A percentile compares a stretch with the other conserved stretches of the same genome.
Conservation (phyloP, 768 basidiomycete species). For the Trichaptum fuscoviolaceum region DNA sequence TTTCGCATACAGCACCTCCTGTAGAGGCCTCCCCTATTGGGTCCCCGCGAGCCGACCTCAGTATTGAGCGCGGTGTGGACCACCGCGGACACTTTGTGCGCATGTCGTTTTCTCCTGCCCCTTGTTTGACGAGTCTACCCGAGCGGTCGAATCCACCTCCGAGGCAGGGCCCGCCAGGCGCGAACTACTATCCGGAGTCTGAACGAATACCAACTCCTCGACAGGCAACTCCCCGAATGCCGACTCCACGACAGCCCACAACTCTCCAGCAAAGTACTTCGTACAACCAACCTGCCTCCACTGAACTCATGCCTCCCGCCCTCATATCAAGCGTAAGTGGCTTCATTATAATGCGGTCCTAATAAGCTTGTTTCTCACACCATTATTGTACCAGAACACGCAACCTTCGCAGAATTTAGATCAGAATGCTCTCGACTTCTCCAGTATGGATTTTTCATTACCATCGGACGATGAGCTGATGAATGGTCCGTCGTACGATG, state of each 20-base stretch:
- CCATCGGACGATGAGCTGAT: background rate
- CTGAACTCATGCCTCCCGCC: background rate
- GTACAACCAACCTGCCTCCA: background rate
- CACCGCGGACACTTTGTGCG: background rate
- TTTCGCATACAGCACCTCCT: background rate
- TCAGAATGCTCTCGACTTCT: background rate
- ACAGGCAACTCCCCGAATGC: background rate
- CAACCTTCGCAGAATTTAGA: background rate
- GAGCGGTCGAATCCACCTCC: background rate
- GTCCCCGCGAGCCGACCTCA: background rate
- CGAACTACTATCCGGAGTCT: background rate
- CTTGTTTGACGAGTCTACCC: background rate
- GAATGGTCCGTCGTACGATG: background rate
- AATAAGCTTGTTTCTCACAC: background rate
- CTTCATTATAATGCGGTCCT: background rate
- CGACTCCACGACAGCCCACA: background rate
- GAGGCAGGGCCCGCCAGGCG: background rate
- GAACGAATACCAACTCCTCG: background rate
- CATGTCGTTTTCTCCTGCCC: background rate
- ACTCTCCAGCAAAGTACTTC: background rate
- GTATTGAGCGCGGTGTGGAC: background rate
- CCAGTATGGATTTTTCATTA: background rate
- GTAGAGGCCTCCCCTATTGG: background rate
- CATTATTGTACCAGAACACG: background rate
- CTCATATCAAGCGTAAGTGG: background rate